Conservation (phyloP, 805 yeast genomes). For the Schwanniomyces sp. region DNA sequence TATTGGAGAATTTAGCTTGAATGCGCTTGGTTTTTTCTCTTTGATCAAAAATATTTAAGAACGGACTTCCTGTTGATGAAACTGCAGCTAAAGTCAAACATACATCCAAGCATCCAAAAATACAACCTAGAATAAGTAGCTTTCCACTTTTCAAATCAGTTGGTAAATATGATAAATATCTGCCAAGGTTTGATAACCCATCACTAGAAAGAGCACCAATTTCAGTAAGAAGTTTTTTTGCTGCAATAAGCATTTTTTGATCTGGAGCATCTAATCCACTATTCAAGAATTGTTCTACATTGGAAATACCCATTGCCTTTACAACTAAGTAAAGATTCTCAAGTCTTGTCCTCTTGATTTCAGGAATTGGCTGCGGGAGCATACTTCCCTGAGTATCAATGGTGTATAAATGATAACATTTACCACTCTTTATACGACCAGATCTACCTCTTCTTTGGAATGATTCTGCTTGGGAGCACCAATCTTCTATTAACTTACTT, state of each 20-base stretch:
- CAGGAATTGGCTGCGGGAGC: constrained; percentile 81
- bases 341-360: constrained; percentile 78
- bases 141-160: constrained; percentile 86
- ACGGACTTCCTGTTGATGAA: constrained; percentile 72
- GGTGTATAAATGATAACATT: constrained; percentile 79
- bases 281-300: constrained; percentile 68
- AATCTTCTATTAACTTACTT: constrained; percentile 69
- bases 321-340: constrained; percentile 83
- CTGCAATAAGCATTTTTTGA: constrained; percentile 46
- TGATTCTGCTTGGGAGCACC: constrained; percentile 90
- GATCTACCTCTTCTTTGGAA: constrained; percentile 95
- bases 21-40: constrained; percentile 61
- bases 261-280: constrained; percentile 85
- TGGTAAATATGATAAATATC: constrained; percentile 77
- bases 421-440: constrained; percentile 89
- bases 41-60: constrained; percentile 58
- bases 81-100: constrained; percentile 83
- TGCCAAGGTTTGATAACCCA: constrained; percentile 72
- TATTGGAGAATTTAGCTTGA: constrained; percentile 41
- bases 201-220: constrained; percentile 66
- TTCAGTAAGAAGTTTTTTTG: constrained; percentile 54
- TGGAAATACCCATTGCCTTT: constrained; percentile 80
- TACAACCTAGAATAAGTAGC: constrained; percentile 71
- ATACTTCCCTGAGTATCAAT: constrained; percentile 52
- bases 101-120: constrained; percentile 77